Evolutionary conservation across 768 basidiomycete genomes (phyloP), one percentile per base, ranked within the genome.

Genomic region (Tricholoma terreum): DNA sequence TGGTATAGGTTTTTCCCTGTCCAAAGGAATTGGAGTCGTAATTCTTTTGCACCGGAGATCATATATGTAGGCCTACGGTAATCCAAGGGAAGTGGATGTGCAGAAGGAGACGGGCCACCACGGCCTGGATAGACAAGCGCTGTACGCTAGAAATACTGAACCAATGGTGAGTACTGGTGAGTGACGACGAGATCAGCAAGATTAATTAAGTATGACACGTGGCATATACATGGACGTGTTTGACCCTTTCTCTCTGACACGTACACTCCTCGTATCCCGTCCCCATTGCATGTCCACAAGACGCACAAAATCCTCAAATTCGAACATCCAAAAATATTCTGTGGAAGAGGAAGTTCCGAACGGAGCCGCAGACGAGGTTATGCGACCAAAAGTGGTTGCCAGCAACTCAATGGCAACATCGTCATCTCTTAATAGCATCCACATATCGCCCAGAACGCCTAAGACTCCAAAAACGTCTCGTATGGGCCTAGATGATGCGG

Each of bases 401-500:
- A 57, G 43, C 24, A 75, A 78, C 69, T 69, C 77, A 52, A 81
- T 80, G 75, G 81, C 79, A 12, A 70, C 83, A 50, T 77, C 82
- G 43, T 84, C 85, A 22, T 84, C 84, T 35, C 68, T 87, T 55
- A 80, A 80, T 63, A 81, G 78, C 60, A 83, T 85, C 55, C 79
- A 77, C 56, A 82, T 86, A 57, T 77, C 79, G 42, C 84, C 85
- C 49, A 81, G 84, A 40, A 81, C 79, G 30, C 73, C 78, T 40
- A 75, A 77, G 54, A 75, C 78, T 27, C 73, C 77, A 48, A 74
- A 75, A 45, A 71, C 76, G 31, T 69, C 76, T 17, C 69, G 74
- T 15, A 59, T 71, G 48, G 58, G 72, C 54, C 61, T 74, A 60
- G 70, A 75, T 33, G 68, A 71, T 57, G 71, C 63, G 24, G 78